phyloP scores from a whole-genome alignment of 768 basidiomycete species.

The Termitomyces sp. region DNA sequence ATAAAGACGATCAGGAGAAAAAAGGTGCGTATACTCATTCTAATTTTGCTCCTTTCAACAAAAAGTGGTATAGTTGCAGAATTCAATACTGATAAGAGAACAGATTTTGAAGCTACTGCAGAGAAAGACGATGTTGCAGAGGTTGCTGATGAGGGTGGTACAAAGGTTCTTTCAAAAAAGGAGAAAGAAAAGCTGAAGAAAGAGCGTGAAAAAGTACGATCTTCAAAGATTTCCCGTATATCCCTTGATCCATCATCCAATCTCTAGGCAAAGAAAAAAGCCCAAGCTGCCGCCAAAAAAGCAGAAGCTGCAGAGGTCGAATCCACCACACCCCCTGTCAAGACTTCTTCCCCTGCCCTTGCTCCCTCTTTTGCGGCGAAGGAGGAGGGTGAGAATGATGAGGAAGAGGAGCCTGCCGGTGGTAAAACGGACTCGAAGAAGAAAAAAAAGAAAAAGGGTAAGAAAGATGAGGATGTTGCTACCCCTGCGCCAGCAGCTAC shows the following conservation, averaged over 20 bases:
- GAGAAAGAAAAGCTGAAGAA: no score
- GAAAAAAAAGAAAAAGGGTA: constrained; percentile 85
- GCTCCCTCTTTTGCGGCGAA: constrained; percentile 23
- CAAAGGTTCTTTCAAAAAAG: constrained; percentile 83
- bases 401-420: constrained; percentile 52
- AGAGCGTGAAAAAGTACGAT: constrained; percentile 77
- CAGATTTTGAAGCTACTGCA: constrained; percentile 17
- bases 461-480: constrained; percentile 50
- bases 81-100: constrained; percentile 16
- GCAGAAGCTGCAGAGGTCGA: constrained; percentile 27
- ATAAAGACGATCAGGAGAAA: constrained; percentile 28
- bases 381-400: constrained; percentile 61
- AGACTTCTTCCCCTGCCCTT: constrained; percentile 19
- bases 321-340: constrained; percentile 22
- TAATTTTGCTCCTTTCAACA: constrained; percentile 3
- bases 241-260: constrained; percentile 6
- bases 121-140: constrained; percentile 28
- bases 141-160: constrained; percentile 28
- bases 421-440: constrained; percentile 61
- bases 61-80: constrained; percentile 17
- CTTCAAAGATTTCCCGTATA: not conserved
- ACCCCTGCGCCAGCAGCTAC: constrained; percentile 28
- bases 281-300: constrained; percentile 86
- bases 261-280: constrained; percentile 87
- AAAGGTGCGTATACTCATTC: constrained; percentile 9